Evolutionary conservation across 2,329 filamentous ascomycete genomes (phyloP).

Genomic region (Colletotrichum sojae): DNA sequence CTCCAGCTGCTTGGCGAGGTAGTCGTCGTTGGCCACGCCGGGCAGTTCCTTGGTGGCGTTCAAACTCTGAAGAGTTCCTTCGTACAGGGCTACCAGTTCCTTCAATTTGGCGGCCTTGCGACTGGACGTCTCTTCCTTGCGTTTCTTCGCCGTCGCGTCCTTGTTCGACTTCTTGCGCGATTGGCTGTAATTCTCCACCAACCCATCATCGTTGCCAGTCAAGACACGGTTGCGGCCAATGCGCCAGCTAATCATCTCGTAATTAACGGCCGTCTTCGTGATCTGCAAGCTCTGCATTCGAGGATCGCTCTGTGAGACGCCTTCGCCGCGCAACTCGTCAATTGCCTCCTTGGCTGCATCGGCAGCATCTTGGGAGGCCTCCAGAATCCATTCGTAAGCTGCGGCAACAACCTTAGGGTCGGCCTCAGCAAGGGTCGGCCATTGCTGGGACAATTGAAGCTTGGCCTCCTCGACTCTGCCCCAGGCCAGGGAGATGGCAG

Average conservation of each 20-base stretch:
- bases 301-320: conserved; percentile 84
- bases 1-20: conserved; percentile 83
- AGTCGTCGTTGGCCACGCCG: conserved; percentile 87
- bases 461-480: conserved; percentile 75
- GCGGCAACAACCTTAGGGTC: conserved; percentile 79
- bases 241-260: conserved; percentile 93
- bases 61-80: conserved; percentile 90
- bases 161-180: conserved; percentile 67
- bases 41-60: conserved; percentile 91
- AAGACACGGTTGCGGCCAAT: conserved; percentile 93
- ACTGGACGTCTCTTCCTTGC: conserved; percentile 76
- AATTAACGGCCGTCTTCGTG: conserved; percentile 93
- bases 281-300: conserved; percentile 95
- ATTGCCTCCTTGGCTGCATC: conserved; percentile 95
- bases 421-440: conserved; percentile 59
- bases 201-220: conserved; percentile 86
- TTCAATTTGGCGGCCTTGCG: conserved; percentile 85
- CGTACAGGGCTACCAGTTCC: conserved; percentile 91
- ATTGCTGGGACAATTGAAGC: conserved; percentile 61
- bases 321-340: conserved; percentile 88
- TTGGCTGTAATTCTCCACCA: conserved; percentile 65
- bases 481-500: conserved; percentile 88
- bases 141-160: conserved; percentile 52
- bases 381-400: conserved; percentile 92
- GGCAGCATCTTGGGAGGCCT: conserved; percentile 91